phyloP scores from a whole-genome alignment of 1,284 basidiomycete genomes.

The Marasmius tenuissimus region DNA sequence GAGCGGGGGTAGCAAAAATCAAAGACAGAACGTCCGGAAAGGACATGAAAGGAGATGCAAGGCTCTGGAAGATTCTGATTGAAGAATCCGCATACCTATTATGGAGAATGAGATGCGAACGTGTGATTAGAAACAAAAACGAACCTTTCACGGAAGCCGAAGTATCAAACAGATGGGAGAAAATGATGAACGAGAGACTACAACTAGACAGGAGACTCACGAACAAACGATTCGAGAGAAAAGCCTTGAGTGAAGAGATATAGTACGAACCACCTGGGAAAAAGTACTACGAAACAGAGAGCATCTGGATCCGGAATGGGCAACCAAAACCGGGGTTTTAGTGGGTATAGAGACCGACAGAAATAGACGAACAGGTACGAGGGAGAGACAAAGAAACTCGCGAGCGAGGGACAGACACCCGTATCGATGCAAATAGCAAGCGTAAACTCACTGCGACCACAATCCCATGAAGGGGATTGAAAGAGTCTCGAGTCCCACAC shows the following conservation, averaged over 20 bases:
- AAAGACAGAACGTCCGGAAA: background rate
- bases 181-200: slow-evolving; percentile 3
- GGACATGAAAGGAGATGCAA: background rate
- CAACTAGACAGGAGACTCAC: slow-evolving; percentile 17
- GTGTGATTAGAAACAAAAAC: slow-evolving; percentile 13
- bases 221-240: slow-evolving; percentile 13
- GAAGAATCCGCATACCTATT: slow-evolving; percentile 20
- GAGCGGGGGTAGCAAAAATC: background rate
- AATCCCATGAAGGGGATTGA: too few relatives aligned
- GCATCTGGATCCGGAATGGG: too few relatives aligned
- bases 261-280: slow-evolving; percentile 20
- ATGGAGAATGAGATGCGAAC: slow-evolving; percentile 19
- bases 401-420: too few relatives aligned
- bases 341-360: too few relatives aligned
- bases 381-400: too few relatives aligned
- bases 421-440: too few relatives aligned
- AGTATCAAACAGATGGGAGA: slow-evolving; percentile 1
- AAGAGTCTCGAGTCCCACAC: too few relatives aligned
- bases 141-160: background rate
- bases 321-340: too few relatives aligned
- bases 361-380: too few relatives aligned
- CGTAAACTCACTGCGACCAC: too few relatives aligned
- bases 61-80: slow-evolving; percentile 18
- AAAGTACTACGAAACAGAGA: slow-evolving; percentile 14
- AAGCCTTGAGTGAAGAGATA: slow-evolving; percentile 8